Evolutionary conservation across 768 basidiomycete species (phyloP).

Genomic region (Trametes cingulata): DNA sequence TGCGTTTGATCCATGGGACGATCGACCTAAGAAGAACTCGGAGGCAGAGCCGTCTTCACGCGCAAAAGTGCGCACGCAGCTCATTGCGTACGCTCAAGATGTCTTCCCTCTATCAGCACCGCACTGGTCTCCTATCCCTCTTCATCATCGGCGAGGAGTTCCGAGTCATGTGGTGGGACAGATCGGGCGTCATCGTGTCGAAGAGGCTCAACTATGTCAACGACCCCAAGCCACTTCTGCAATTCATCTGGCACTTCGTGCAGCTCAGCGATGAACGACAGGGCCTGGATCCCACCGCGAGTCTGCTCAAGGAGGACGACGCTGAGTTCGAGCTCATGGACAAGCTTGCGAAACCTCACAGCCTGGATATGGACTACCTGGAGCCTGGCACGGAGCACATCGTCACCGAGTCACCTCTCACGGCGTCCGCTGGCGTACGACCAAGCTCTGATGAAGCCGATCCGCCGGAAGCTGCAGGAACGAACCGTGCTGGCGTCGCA

Average conservation of each 20-base stretch:
- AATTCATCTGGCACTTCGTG: background rate
- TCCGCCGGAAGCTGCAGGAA: too few species aligned
- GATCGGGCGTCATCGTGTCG: background rate
- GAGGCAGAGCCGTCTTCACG: background rate
- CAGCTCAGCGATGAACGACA: too few species aligned
- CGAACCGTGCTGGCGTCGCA: too few species aligned
- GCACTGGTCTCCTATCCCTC: background rate
- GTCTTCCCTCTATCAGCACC: background rate
- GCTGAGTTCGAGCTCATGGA: too few species aligned
- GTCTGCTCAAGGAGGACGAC: too few species aligned
- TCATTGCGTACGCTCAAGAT: background rate
- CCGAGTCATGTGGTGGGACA: constrained; percentile 1
- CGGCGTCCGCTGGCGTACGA: too few species aligned
- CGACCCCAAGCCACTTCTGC: background rate
- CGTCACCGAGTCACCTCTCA: too few species aligned
- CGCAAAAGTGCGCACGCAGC: background rate
- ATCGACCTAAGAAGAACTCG: background rate
- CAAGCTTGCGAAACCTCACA: too few species aligned
- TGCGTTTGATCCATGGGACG: background rate
- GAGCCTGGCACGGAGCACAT: too few species aligned
- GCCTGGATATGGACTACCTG: too few species aligned
- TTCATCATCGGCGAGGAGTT: background rate
- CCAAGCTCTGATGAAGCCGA: too few species aligned
- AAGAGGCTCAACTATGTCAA: background rate
- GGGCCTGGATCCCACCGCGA: too few species aligned